A percentile compares a stretch with the other conserved stretches of the same genome.
Evolutionary conservation across 352 stramenopile genomes (phyloP).

Genomic region (Globisporangium takayamanum): DNA sequence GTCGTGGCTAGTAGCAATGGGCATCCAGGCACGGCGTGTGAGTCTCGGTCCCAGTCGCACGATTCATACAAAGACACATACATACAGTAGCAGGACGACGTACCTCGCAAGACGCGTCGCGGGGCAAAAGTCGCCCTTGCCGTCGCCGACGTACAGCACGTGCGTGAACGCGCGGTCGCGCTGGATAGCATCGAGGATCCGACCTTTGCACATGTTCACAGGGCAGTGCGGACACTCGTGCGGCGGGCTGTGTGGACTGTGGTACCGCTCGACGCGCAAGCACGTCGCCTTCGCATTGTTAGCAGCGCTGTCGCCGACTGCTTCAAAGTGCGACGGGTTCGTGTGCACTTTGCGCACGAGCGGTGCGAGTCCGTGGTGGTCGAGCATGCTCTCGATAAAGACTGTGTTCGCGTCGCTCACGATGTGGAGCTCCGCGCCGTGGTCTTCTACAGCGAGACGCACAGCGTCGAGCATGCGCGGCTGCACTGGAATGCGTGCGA

Average conservation of each 20-base stretch:
- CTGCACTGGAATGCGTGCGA: constrained; percentile 26
- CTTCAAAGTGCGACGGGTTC: constrained; percentile 27
- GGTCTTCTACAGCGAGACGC: constrained; percentile 22
- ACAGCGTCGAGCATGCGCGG: constrained; percentile 42
- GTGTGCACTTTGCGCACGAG: constrained; percentile 30
- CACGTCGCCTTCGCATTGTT: constrained; percentile 10
- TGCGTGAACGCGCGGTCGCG: constrained; percentile 21
- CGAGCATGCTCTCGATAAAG: constrained; percentile 39
- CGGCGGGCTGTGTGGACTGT: constrained; percentile 17
- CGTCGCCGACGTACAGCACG: constrained; percentile 55
- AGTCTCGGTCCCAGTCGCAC: too few relatives aligned
- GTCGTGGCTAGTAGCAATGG: constrained; percentile 23
- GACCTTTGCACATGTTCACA: constrained; percentile 59
- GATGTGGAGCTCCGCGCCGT: constrained; percentile 29
- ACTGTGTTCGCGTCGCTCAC: constrained; percentile 47
- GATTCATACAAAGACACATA: constrained; percentile 4
- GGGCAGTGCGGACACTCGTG: constrained; percentile 42
- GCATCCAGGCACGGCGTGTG: too few relatives aligned
- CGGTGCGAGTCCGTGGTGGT: constrained; percentile 17
- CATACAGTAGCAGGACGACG: not conserved
- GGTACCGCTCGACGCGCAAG: constrained; percentile 33
- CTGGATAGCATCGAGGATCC: constrained; percentile 31
- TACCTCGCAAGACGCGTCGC: constrained; percentile 32
- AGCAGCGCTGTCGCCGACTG: constrained; percentile 3
- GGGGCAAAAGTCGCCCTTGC: constrained; percentile 44